phyloP scores from a whole-genome alignment of 2,329 filamentous ascomycete genomes.

The Stachybotrys chlorohalonatus region DNA sequence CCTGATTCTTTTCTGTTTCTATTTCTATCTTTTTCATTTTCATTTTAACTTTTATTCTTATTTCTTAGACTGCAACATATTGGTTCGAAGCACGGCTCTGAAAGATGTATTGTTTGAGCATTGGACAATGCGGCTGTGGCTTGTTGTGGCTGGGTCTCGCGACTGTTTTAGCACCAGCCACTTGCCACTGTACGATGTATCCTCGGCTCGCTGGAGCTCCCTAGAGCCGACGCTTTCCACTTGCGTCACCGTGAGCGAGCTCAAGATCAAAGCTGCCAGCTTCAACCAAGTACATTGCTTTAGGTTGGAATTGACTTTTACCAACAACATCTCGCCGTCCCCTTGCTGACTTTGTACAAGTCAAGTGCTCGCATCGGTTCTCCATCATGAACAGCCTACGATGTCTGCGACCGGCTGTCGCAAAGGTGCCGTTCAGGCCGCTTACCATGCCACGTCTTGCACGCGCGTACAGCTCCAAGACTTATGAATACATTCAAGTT shows the following conservation, averaged over 20 bases:
- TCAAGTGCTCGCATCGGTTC: background rate
- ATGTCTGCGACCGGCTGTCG: constrained; percentile 49
- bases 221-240: constrained; percentile 11
- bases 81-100: too few relatives aligned
- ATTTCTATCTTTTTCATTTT: too few relatives aligned
- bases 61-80: too few relatives aligned
- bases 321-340: background rate
- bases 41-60: too few relatives aligned
- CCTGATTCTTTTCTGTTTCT: too few relatives aligned
- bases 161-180: too few relatives aligned
- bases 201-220: constrained; percentile 13
- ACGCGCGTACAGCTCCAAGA: constrained; percentile 42
- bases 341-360: background rate
- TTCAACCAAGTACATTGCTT: too few relatives aligned
- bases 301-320: too few relatives aligned
- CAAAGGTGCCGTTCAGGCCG: constrained; percentile 37
- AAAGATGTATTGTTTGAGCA: background rate
- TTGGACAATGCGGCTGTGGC: background rate
- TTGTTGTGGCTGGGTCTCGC: background rate
- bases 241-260: constrained; percentile 14
- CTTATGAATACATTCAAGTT: constrained; percentile 75
- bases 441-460: constrained; percentile 46
- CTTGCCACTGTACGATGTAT: constrained; percentile 3
- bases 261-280: constrained; percentile 2
- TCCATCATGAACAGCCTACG: constrained; percentile 43